A percentile compares a stretch with the other conserved stretches of the same genome.
These are phyloP conservation scores for Penicillium sp. DNA, from an alignment of 2,329 filamentous ascomycete genomes.

Conservation along the genomic window DNA sequence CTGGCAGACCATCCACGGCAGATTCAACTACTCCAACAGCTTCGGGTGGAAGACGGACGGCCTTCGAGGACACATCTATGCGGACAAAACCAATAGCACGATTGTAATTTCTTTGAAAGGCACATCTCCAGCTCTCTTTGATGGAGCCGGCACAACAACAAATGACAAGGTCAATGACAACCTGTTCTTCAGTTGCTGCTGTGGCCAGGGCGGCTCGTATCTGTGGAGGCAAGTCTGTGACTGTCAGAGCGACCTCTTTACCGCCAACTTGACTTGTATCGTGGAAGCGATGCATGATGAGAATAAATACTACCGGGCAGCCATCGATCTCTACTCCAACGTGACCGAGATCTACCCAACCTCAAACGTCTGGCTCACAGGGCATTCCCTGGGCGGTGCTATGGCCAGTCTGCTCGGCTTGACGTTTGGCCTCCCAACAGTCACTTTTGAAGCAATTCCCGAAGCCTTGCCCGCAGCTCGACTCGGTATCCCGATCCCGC, in stretches of 20 bases:
- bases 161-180: slow-evolving; percentile 99
- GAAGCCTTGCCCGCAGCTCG: slow-evolving; percentile 85
- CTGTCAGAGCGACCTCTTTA: slow-evolving; percentile 82
- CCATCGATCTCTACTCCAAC: slow-evolving; percentile 86
- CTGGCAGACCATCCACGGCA: slow-evolving; percentile 78
- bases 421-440: slow-evolving; percentile 85
- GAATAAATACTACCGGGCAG: slow-evolving; percentile 88
- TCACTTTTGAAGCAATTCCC: slow-evolving; percentile 91
- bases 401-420: slow-evolving; percentile 85
- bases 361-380: slow-evolving; percentile 83
- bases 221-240: slow-evolving; percentile 92
- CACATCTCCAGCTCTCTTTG: slow-evolving; percentile 85
- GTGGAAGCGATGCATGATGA: slow-evolving; percentile 73
- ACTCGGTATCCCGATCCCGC: slow-evolving; percentile 81
- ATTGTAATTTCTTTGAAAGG: slow-evolving; percentile 92
- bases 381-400: slow-evolving; percentile 89
- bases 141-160: slow-evolving; percentile 94
- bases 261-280: slow-evolving; percentile 91
- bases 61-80: slow-evolving; percentile 87
- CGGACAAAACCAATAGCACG: slow-evolving; percentile 80
- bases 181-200: slow-evolving; percentile 96
- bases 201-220: slow-evolving; percentile 86
- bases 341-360: slow-evolving; percentile 85
- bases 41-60: slow-evolving; percentile 94
- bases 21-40: slow-evolving; percentile 81